Evolutionary conservation across 208 protist genomes (phyloP).

Genomic region (Zelonia costaricensis): DNA sequence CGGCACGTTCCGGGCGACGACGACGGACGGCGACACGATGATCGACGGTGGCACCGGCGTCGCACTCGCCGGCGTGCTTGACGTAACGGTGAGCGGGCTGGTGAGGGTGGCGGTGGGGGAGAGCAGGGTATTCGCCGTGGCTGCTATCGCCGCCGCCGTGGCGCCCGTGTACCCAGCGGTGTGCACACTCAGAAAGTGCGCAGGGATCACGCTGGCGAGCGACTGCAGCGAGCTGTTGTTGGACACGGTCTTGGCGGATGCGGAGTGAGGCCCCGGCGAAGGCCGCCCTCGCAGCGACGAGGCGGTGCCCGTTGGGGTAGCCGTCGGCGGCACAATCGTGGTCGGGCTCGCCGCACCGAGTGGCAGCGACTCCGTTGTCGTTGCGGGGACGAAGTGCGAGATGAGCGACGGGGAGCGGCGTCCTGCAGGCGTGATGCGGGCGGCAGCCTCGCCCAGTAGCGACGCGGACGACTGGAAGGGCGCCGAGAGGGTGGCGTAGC

Average conservation of each 20-base stretch:
- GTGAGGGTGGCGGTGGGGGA: not conserved
- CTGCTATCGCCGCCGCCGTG: too few species aligned
- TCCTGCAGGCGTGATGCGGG: too few species aligned
- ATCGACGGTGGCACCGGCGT: not conserved
- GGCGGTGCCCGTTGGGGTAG: not conserved
- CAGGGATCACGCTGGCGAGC: too few species aligned
- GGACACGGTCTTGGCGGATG: slow-evolving; percentile 2
- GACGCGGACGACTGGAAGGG: not conserved
- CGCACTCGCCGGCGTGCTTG: not conserved
- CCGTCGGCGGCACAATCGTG: not conserved
- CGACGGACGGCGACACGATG: not conserved
- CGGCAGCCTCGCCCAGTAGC: not conserved
- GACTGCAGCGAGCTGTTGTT: not conserved
- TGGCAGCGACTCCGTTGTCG: not conserved
- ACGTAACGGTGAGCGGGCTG: not conserved
- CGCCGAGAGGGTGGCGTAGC: slow-evolving; percentile 1
- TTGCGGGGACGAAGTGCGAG: not conserved
- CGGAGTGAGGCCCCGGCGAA: too few species aligned
- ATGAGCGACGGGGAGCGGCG: not conserved
- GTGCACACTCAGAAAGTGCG: too few species aligned
- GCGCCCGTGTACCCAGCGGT: too few species aligned
- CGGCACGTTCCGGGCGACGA: not conserved
- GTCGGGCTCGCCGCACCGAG: not conserved
- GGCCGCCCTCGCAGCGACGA: not conserved
- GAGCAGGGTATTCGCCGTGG: too few species aligned